Evolutionary conservation across 768 basidiomycete species (phyloP), one percentile per base, ranked within the genome.

Genomic region (Lactarius deliciosus): DNA sequence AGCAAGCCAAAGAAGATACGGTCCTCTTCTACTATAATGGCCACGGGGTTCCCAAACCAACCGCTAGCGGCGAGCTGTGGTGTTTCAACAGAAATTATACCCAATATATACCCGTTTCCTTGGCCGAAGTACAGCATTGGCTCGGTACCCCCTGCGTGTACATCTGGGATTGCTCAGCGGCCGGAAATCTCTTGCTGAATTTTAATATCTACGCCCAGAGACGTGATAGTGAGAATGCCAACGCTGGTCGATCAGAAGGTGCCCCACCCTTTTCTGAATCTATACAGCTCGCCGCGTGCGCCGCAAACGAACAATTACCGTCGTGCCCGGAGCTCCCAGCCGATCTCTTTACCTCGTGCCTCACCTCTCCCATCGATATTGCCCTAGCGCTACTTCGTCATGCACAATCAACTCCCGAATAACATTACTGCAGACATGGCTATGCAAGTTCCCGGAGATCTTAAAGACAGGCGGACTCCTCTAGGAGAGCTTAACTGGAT

Each of bases 401-500:
- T 95, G 83, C 91, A 91, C 66, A 92, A 95, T 68, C 89, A 90
- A 62, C 85, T 94, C 13, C 91, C 91, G 7, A 88, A 86, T 70
- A 87, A 88, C 65, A 85, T 92, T 73, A 89, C 88, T 10, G 82
- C 89, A 34, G 94, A 98, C 73, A 92, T 94, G 91, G 89, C 96
- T 40, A 87, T 92, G 83, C 92, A 95, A 75, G 85, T 99, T 15
- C 97, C 97, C 0, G 97, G 97, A 10, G 96, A 98, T 74, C 84
- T 98, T 66, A 97, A 96, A 77, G 97, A 99, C 74, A 85, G 97
- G 22, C 86, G 96, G 30, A 98, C 97, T 0, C 96, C 97, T 1
- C 81, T 99, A 0, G 97, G 97, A 60, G 97, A 99, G 78, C 85
- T 99, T n/a, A 97, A 96, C 75, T 99, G 97, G 97, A 98, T 98